Conservation (phyloP, 148 eudicot species). For the Silene latifolia region DNA sequence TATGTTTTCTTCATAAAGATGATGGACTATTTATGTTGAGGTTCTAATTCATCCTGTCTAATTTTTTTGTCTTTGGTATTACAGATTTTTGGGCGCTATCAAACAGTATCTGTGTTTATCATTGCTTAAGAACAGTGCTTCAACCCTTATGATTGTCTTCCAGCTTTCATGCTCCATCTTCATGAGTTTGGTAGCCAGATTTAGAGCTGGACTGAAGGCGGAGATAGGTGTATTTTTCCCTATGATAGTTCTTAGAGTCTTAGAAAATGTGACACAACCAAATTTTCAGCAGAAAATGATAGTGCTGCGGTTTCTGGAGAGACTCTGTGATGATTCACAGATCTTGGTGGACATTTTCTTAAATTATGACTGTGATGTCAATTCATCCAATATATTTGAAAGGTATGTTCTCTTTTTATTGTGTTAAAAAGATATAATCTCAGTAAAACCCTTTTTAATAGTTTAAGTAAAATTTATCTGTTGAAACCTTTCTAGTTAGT, state of each 20-base stretch:
- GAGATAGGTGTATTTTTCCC: conserved; percentile 99
- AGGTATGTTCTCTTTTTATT: conserved; percentile 44
- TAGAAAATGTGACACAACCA: conserved; percentile 98
- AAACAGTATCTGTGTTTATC: conserved; percentile 96
- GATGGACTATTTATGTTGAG: background rate
- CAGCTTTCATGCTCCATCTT: conserved; percentile 99
- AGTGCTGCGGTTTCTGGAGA: conserved; percentile 88
- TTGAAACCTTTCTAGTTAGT: background rate
- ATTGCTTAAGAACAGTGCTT: conserved; percentile 95
- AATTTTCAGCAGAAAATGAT: conserved; percentile 99
- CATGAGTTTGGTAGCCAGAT: conserved; percentile 93
- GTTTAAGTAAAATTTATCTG: background rate
- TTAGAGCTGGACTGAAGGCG: conserved; percentile 98
- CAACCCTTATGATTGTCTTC: conserved; percentile 93
- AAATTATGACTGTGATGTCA: conserved; percentile 98
- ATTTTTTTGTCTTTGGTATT: conserved; percentile 3
- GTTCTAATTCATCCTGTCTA: background rate
- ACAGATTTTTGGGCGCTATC: conserved; percentile 97
- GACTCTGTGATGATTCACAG: conserved; percentile 88
- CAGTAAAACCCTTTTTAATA: background rate
- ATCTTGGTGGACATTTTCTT: conserved; percentile 96
- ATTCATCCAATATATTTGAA: conserved; percentile 97
- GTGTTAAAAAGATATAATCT: background rate
- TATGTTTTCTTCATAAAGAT: background rate
- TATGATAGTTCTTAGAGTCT: conserved; percentile 95